phyloP scores from a whole-genome alignment of 2,329 filamentous ascomycete genomes.

The Colletotrichum somersetense region DNA sequence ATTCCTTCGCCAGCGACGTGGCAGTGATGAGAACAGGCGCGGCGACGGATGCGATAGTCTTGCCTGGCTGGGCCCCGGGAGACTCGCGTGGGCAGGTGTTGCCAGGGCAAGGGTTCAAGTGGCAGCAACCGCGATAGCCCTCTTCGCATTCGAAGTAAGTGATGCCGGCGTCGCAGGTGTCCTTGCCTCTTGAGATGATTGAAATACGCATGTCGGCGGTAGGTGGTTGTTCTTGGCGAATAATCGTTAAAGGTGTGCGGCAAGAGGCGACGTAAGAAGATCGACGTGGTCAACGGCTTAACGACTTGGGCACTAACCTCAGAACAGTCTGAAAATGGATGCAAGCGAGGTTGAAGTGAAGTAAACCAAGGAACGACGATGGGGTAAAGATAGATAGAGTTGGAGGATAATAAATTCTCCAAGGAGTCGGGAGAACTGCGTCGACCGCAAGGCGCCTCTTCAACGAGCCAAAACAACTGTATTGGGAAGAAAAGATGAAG shows the following conservation, averaged over 20 bases:
- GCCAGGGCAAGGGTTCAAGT: conserved; percentile 56
- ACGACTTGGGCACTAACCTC: conserved; percentile 4
- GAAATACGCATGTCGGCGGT: conserved; percentile 26
- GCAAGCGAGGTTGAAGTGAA: background rate
- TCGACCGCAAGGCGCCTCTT: background rate
- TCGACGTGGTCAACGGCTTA: conserved; percentile 1
- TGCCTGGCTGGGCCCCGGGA: background rate
- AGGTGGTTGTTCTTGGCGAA: background rate
- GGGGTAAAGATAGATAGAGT: background rate
- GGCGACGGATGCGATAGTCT: conserved; percentile 33
- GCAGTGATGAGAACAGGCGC: conserved; percentile 25
- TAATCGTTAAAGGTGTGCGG: background rate
- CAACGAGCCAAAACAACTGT: background rate
- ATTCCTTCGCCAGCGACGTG: background rate
- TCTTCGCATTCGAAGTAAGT: conserved; percentile 54
- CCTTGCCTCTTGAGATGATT: conserved; percentile 3
- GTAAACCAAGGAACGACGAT: background rate
- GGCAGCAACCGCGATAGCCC: conserved; percentile 60
- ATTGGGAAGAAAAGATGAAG: background rate
- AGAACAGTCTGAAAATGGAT: background rate
- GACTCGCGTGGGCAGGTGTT: conserved; percentile 48
- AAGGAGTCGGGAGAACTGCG: background rate
- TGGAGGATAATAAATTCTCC: background rate
- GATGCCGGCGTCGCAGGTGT: conserved; percentile 33
- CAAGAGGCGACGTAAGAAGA: background rate